phyloP scores from a whole-genome alignment of 345 rosid genomes.

The Arabidopsis thaliana region TAIR10.1 NC_003075.7:16339501-16340000 shows the following conservation, averaged over 20 bases:
- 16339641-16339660: background rate
- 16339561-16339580: conserved; percentile 83
- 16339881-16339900: conserved; percentile 49
- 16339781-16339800: conserved; percentile 94
- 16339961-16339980: conserved; percentile 24
- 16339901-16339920: conserved; percentile 15
- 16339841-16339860: conserved; percentile 67
- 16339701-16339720: conserved; percentile 94
- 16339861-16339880: conserved; percentile 81
- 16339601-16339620: background rate
- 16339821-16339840: conserved; percentile 94
- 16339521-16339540: conserved; percentile 69
- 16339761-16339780: conserved; percentile 93
- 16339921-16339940: conserved; percentile 6
- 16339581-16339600: conserved; percentile 77
- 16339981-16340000: conserved; percentile 26
- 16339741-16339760: conserved; percentile 99
- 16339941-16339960: conserved; percentile 17
- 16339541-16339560: conserved; percentile 83
- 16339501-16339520: conserved; percentile 71
- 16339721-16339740: conserved; percentile 92
- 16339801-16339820: conserved; percentile 88
- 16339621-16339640: background rate
- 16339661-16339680: conserved; percentile 64
- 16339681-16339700: conserved; percentile 92